These are phyloP conservation scores for Raddia guianensis DNA, from an alignment of 176 grass and related monocot species.

Conservation along the genomic window DNA sequence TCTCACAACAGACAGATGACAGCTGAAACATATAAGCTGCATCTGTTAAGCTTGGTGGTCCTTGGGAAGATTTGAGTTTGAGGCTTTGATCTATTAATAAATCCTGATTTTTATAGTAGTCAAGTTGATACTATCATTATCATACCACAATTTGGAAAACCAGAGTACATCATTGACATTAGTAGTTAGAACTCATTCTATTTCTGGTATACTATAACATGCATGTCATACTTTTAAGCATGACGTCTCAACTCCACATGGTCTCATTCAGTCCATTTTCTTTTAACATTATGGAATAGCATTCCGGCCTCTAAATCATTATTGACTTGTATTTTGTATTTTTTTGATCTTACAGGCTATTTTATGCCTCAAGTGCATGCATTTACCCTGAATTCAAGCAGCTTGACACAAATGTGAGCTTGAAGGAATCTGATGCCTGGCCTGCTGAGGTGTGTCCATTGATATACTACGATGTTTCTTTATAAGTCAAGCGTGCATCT, in stretches of 20 bases:
- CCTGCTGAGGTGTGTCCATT: constrained; percentile 72
- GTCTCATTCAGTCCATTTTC: not conserved
- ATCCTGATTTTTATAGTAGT: not conserved
- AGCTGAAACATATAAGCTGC: not conserved
- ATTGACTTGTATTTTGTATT: constrained; percentile 10
- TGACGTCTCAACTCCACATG: not conserved
- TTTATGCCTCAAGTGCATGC: constrained; percentile 88
- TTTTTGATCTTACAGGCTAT: constrained; percentile 56
- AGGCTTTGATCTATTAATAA: not conserved
- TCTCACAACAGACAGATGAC: not conserved
- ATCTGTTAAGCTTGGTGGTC: constrained; percentile 8
- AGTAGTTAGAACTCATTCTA: not conserved
- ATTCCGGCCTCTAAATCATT: too few relatives aligned
- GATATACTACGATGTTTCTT: not conserved
- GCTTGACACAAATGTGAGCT: constrained; percentile 85
- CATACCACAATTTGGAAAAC: not conserved
- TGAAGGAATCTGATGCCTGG: constrained; percentile 93
- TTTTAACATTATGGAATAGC: too few relatives aligned
- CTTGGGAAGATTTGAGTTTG: not conserved
- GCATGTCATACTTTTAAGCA: not conserved
- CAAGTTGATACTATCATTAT: not conserved
- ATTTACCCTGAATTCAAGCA: constrained; percentile 95
- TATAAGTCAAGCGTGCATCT: not conserved
- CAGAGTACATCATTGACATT: not conserved
- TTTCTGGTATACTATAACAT: not conserved